phyloP scores from a whole-genome alignment of 257 asterid genomes.

The Echium plantagineum region DNA sequence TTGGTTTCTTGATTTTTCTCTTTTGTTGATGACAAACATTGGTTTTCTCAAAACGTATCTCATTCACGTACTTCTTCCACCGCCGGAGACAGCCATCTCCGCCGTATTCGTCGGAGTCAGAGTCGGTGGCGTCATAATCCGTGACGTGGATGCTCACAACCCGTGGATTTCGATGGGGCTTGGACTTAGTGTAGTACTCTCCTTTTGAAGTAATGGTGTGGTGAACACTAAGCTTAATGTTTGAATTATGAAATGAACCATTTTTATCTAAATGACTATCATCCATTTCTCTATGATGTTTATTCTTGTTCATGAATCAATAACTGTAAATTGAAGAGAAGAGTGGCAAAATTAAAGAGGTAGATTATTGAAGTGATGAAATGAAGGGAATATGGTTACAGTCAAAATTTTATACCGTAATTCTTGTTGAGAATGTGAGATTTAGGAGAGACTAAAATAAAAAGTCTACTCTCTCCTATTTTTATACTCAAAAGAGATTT shows the following conservation, averaged over 20 bases:
- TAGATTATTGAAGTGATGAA: too few relatives aligned
- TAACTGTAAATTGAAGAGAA: not conserved
- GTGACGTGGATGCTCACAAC: conserved; percentile 43
- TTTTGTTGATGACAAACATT: not conserved
- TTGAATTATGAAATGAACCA: conserved; percentile 5
- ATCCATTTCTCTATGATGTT: not conserved
- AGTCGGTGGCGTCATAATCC: conserved; percentile 72
- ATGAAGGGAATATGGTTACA: too few relatives aligned
- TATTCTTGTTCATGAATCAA: not conserved
- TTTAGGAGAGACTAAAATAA: too few relatives aligned
- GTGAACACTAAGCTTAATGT: conserved; percentile 19
- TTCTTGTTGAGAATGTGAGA: too few relatives aligned
- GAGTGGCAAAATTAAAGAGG: not conserved
- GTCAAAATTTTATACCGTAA: too few relatives aligned
- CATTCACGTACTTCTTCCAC: conserved; percentile 32
- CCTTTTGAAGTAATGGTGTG: conserved; percentile 19
- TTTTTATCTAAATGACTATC: not conserved
- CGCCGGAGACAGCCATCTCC: conserved; percentile 6
- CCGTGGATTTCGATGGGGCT: conserved; percentile 17
- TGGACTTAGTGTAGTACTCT: not conserved
- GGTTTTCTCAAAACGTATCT: conserved; percentile 30
- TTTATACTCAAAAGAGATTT: too few relatives aligned
- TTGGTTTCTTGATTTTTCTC: conserved; percentile 2
- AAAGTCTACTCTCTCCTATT: too few relatives aligned
- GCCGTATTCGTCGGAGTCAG: conserved; percentile 35